A percentile compares a stretch with the other conserved stretches of the same genome.
Evolutionary conservation across 73 alveolate genomes (phyloP).

Genomic region (Symbiodinium pilosum): DNA sequence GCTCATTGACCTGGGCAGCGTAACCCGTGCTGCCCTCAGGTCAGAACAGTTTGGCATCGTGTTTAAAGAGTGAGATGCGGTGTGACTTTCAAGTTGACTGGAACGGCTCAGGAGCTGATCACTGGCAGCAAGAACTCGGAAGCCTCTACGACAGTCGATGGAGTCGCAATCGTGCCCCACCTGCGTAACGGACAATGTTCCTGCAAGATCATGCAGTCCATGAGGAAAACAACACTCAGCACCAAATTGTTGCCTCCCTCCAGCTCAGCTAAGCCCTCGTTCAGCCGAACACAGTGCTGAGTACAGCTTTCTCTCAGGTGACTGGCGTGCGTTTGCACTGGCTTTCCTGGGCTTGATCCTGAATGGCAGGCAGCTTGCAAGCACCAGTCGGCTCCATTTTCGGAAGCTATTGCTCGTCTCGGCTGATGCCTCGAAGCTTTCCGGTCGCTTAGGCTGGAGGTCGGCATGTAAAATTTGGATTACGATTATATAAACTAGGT

Average conservation of each 20-base stretch:
- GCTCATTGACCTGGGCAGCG: conserved; percentile 74
- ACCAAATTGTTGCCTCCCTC: too few relatives aligned
- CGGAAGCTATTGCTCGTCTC: too few relatives aligned
- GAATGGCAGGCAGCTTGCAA: conserved; percentile 6
- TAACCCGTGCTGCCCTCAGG: conserved; percentile 18
- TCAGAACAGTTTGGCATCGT: neutral
- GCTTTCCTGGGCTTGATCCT: conserved; percentile 60
- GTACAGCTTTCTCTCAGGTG: conserved; percentile 8
- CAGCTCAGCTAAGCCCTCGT: too few relatives aligned
- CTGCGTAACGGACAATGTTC: neutral
- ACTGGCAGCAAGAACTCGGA: conserved; percentile 40
- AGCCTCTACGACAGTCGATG: conserved; percentile 47
- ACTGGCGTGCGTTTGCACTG: conserved; percentile 84
- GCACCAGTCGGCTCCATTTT: conserved; percentile 15
- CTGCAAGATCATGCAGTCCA: too few relatives aligned
- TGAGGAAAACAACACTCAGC: too few relatives aligned
- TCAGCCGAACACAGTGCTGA: too few relatives aligned
- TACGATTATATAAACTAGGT: too few relatives aligned
- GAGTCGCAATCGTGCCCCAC: conserved; percentile 64
- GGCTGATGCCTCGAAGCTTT: too few relatives aligned
- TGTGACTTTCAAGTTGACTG: neutral
- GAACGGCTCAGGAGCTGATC: conserved; percentile 46
- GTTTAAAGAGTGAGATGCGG: neutral
- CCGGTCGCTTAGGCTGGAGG: too few relatives aligned
- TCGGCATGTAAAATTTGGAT: too few relatives aligned